These are phyloP conservation scores for Chiua sp. DNA, from an alignment of 1,284 basidiomycete species.

Conservation along the genomic window DNA sequence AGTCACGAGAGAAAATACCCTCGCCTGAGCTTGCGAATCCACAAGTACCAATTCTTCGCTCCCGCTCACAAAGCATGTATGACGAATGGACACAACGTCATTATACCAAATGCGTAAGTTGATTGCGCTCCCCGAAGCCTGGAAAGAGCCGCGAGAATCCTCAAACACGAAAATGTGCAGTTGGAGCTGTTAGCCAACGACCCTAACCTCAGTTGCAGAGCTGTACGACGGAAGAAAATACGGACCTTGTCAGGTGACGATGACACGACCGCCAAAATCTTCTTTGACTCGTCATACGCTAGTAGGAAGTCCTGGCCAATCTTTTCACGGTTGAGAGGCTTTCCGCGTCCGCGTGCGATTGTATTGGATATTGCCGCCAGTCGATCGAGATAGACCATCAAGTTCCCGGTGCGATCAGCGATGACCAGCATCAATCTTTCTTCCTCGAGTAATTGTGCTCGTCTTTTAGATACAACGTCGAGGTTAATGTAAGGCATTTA, in stretches of 20 bases:
- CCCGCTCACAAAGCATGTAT: conserved; percentile 43
- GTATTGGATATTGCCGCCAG: conserved; percentile 39
- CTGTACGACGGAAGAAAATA: neutral
- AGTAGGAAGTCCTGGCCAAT: conserved; percentile 49
- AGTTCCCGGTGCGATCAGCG: conserved; percentile 37
- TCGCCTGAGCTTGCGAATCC: conserved; percentile 44
- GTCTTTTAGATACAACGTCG: conserved; percentile 30
- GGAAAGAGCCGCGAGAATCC: conserved; percentile 40
- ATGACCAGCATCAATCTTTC: conserved; percentile 49
- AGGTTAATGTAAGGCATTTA: neutral
- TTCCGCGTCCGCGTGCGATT: conserved; percentile 32
- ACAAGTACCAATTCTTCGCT: conserved; percentile 56
- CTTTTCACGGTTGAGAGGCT: conserved; percentile 47
- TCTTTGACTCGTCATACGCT: conserved; percentile 56
- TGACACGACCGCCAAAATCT: conserved; percentile 50
- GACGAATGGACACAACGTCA: conserved; percentile 31
- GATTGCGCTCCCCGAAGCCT: conserved; percentile 42
- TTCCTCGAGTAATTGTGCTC: conserved; percentile 42
- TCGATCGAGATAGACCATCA: conserved; percentile 47
- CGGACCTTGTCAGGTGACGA: conserved; percentile 43
- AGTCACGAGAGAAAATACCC: conserved; percentile 56
- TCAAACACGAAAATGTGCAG: conserved; percentile 53
- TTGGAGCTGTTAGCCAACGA: conserved; percentile 32
- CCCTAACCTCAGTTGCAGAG: neutral
- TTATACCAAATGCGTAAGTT: conserved; percentile 52